Percentiles rank a stretch among this genome's conserved stretches.
Evolutionary conservation across 768 basidiomycete genomes (phyloP).

Genomic region (Leccinellum rugosiceps): DNA sequence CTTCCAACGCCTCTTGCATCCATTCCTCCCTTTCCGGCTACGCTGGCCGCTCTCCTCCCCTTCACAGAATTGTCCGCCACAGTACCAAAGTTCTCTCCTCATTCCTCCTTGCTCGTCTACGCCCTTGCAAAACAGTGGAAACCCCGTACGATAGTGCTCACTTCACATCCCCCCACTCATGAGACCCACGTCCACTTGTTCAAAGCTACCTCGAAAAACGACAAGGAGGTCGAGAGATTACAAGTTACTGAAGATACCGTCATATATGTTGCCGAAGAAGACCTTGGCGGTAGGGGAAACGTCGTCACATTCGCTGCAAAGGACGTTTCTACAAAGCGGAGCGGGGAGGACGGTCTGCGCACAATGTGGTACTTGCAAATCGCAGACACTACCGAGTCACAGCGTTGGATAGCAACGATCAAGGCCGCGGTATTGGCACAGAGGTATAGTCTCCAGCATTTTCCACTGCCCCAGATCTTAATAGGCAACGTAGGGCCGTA

Average conservation of each 20-base stretch:
- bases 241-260: conserved; percentile 76
- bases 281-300: conserved; percentile 41
- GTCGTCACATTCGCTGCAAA: conserved; percentile 69
- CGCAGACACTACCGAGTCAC: conserved; percentile 54
- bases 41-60: conserved; percentile 46
- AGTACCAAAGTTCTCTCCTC: conserved; percentile 67
- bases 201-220: conserved; percentile 55
- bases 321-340: conserved; percentile 47
- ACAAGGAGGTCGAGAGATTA: conserved; percentile 69
- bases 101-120: conserved; percentile 67
- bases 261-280: conserved; percentile 66
- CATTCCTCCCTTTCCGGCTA: conserved; percentile 63
- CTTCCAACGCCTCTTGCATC: conserved; percentile 10
- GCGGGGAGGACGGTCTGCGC: conserved; percentile 4
- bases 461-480: not conserved
- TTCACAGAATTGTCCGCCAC: conserved; percentile 51
- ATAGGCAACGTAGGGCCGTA: conserved; percentile 46
- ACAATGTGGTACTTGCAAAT: conserved; percentile 66
- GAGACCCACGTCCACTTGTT: conserved; percentile 69
- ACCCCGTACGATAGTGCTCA: conserved; percentile 56
- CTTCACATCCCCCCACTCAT: conserved; percentile 36
- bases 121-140: conserved; percentile 76
- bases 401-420: conserved; percentile 73
- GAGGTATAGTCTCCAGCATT: conserved; percentile 40
- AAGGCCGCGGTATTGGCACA: conserved; percentile 71